Percentiles rank a stretch among this genome's conserved stretches.
phyloP scores from a whole-genome alignment of 2,329 filamentous ascomycete genomes.

The Trichoderma semiorbis region DNA sequence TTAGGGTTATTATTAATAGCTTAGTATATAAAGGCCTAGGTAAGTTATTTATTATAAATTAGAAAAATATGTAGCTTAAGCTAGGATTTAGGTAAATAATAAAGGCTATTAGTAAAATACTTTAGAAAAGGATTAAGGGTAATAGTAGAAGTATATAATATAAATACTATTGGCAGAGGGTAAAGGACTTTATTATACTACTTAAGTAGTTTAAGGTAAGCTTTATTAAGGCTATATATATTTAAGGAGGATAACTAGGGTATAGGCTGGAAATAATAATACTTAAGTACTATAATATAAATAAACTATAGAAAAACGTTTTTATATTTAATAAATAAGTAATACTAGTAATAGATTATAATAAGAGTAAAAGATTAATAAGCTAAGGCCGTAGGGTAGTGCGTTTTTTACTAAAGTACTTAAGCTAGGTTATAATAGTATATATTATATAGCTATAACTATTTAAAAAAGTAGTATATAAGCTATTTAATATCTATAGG shows the following conservation, averaged over 20 bases:
- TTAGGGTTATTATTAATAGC: background rate
- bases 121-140: background rate
- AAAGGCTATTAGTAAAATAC: background rate
- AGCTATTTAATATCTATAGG: background rate
- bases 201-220: background rate
- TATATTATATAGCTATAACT: background rate
- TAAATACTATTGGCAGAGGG: background rate
- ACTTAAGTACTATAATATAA: background rate
- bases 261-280: background rate
- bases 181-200: background rate
- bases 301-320: background rate
- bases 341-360: background rate
- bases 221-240: background rate
- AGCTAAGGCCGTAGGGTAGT: background rate
- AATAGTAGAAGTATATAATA: background rate
- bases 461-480: background rate
- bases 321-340: background rate
- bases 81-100: background rate
- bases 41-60: background rate
- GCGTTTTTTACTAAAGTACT: background rate
- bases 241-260: background rate
- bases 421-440: background rate
- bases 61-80: background rate
- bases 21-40: background rate
- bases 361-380: background rate